phyloP scores from a whole-genome alignment of 75 land plant species.

The Adiantum capillusveneris region DNA sequence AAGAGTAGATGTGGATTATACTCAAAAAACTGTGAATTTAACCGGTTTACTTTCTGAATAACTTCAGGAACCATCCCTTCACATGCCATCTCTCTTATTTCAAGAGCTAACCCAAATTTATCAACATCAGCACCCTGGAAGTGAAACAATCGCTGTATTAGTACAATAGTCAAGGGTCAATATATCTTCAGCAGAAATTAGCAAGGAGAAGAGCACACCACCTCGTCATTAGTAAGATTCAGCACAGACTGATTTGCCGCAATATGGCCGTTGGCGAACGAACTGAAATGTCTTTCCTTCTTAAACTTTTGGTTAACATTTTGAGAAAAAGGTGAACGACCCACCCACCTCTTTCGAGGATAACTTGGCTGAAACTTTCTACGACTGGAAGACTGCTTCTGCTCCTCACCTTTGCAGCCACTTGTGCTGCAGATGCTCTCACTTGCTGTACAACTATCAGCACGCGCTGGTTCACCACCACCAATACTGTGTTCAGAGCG shows the following conservation, averaged over 20 bases:
- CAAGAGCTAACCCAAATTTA: conserved; percentile 58
- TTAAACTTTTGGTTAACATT: not conserved
- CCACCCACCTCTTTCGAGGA: not conserved
- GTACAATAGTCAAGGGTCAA: too few relatives aligned
- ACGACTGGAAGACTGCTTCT: not conserved
- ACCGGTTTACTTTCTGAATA: conserved; percentile 55
- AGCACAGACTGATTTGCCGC: too few relatives aligned
- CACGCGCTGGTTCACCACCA: not conserved
- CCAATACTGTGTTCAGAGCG: not conserved
- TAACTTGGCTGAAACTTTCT: not conserved
- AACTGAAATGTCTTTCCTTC: too few relatives aligned
- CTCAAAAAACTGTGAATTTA: conserved; percentile 70
- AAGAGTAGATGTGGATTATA: conserved; percentile 76
- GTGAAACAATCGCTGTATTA: too few relatives aligned
- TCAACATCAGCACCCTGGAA: conserved; percentile 14
- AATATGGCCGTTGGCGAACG: too few relatives aligned
- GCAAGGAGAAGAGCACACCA: too few relatives aligned
- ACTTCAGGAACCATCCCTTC: conserved; percentile 71
- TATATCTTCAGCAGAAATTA: too few relatives aligned
- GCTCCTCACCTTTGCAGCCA: conserved; percentile 7
- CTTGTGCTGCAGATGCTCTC: conserved; percentile 74
- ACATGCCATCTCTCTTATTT: conserved; percentile 61
- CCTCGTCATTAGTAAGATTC: not conserved
- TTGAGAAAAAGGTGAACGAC: not conserved
- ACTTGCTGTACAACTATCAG: conserved; percentile 8